A percentile compares a stretch with the other conserved stretches of the same genome.
phyloP scores from a whole-genome alignment of 139 green algal species.

The Chlorella ohadii region DNA sequence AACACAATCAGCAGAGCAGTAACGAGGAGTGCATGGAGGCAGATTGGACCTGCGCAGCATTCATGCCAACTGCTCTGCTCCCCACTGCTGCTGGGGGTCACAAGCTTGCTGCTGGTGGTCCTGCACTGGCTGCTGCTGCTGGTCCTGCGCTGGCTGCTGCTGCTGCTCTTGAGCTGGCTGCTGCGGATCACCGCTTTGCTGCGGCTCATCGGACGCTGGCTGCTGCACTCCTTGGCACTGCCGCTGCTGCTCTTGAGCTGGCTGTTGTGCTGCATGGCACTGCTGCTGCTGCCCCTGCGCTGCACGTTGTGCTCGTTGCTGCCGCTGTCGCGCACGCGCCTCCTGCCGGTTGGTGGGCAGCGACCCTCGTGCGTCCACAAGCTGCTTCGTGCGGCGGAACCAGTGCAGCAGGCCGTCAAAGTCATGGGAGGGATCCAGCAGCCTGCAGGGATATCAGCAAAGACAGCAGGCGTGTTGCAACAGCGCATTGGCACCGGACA shows the following conservation, averaged over 20 bases:
- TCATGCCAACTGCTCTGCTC: too few species aligned
- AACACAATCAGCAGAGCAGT: too few species aligned
- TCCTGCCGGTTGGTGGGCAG: slow-evolving; percentile 21
- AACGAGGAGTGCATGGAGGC: too few species aligned
- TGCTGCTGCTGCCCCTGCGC: background rate
- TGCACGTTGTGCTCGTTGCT: background rate
- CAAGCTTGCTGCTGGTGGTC: background rate
- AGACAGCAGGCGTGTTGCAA: too few species aligned
- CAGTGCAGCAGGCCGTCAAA: slow-evolving; percentile 21
- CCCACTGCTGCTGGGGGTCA: background rate
- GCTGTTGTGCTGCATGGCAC: background rate
- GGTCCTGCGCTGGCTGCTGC: background rate
- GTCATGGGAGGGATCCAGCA: background rate
- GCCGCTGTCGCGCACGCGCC: background rate
- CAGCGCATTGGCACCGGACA: too few species aligned
- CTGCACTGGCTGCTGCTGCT: background rate
- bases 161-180: too few species aligned
- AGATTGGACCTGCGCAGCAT: too few species aligned
- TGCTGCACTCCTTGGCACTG: too few species aligned
- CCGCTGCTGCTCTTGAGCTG: background rate
- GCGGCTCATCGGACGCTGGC: too few species aligned
- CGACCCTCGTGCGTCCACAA: background rate
- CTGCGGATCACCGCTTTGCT: too few species aligned
- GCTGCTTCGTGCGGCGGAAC: background rate
- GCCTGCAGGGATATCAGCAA: background rate